phyloP scores from a whole-genome alignment of 2,329 filamentous ascomycete species.

The Aspergillus awamori region DNA sequence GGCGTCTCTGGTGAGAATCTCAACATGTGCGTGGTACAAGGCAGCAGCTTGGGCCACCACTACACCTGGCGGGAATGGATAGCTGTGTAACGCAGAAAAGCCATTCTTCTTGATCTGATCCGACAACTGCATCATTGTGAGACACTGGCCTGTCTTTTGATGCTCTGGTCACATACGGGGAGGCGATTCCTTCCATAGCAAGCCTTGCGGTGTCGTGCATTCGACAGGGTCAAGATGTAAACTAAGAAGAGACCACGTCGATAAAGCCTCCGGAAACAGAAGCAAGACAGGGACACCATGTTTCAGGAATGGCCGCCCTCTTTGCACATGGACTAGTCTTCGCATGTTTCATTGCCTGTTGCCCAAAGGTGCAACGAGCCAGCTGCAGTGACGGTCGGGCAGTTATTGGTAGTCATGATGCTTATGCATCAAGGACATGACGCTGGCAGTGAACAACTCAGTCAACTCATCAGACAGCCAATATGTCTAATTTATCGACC shows the following conservation, averaged over 20 bases:
- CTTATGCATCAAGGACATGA: slow-evolving; percentile 49
- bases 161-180: too few relatives aligned
- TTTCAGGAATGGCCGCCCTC: slow-evolving; percentile 47
- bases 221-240: not conserved
- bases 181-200: not conserved
- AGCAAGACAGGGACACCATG: slow-evolving; percentile 20
- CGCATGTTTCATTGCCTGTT: slow-evolving; percentile 35
- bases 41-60: slow-evolving; percentile 9
- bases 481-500: slow-evolving; percentile 51
- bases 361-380: slow-evolving; percentile 53
- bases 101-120: not conserved
- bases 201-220: not conserved
- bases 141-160: not conserved
- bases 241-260: not conserved
- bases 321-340: slow-evolving; percentile 45
- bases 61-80: slow-evolving; percentile 5
- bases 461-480: slow-evolving; percentile 54
- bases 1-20: not conserved
- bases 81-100: slow-evolving; percentile 7
- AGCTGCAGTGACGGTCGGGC: slow-evolving; percentile 56
- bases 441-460: slow-evolving; percentile 43
- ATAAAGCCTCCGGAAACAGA: not conserved
- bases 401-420: slow-evolving; percentile 53
- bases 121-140: not conserved
- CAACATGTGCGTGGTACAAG: slow-evolving; percentile 7